A percentile compares a stretch with the other conserved stretches of the same genome.
phyloP scores from a whole-genome alignment of 345 rosid genomes.

The Eucalyptus curtisii region DNA sequence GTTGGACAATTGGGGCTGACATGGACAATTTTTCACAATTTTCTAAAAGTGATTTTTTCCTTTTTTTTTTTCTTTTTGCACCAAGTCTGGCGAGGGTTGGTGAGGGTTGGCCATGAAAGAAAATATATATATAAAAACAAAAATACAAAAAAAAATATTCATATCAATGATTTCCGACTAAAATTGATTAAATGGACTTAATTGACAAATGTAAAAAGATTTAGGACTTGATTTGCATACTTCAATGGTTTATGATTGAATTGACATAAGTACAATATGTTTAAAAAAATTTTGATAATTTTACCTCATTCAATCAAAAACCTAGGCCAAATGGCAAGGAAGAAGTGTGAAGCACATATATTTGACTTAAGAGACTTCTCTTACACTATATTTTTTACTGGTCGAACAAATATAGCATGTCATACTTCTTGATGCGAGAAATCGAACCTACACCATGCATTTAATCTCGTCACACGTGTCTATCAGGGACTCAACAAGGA shows the following conservation, averaged over 20 bases:
- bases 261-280: no score
- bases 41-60: no score
- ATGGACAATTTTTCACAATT: background rate
- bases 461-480: background rate
- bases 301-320: background rate
- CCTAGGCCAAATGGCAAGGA: background rate
- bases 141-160: no score
- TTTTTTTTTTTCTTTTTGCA: no score
- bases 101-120: background rate
- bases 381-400: background rate
- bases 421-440: background rate
- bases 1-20: no score
- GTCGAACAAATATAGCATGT: background rate
- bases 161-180: no score
- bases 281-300: no score
- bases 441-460: background rate
- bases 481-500: background rate
- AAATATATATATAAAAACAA: no score
- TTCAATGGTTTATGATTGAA: no score
- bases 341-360: background rate
- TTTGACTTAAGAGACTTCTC: background rate
- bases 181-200: fast-evolving
- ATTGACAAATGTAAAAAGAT: no score
- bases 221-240: no score
- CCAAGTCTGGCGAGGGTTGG: no score